These are phyloP conservation scores for Phyllostachys edulis DNA, from an alignment of 176 grass and related monocot genomes.

Conservation along the genomic window DNA sequence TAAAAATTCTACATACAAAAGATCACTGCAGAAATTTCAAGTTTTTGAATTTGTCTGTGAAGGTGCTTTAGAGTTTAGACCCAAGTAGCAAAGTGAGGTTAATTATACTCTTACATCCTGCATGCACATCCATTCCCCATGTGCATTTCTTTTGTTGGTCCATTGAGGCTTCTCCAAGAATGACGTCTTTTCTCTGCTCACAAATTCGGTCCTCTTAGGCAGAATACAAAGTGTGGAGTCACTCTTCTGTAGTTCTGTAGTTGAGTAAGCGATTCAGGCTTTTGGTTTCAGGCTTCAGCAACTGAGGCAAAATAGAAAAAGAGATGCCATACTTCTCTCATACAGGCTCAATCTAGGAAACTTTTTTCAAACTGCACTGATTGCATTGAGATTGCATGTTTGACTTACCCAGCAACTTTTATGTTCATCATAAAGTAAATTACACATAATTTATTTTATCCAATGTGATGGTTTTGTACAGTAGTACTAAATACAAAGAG, in stretches of 20 bases:
- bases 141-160: background rate
- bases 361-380: background rate
- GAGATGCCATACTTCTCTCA: background rate
- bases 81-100: background rate
- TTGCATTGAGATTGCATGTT: background rate
- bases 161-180: background rate
- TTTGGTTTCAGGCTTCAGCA: background rate
- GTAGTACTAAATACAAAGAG: background rate
- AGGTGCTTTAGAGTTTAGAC: background rate
- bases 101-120: background rate
- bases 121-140: background rate
- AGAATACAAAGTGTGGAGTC: background rate
- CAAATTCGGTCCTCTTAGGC: background rate
- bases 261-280: background rate
- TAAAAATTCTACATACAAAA: slow-evolving; percentile 1
- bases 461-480: background rate
- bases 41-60: background rate
- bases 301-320: background rate
- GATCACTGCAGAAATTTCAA: background rate
- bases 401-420: background rate
- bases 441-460: background rate
- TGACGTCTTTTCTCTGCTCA: background rate
- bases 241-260: background rate
- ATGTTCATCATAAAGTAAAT: background rate
- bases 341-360: background rate